Percentiles rank a stretch among this genome's conserved stretches.
phyloP scores from a whole-genome alignment of 2,329 filamentous ascomycete genomes.

The Alternaria arborescens region DNA sequence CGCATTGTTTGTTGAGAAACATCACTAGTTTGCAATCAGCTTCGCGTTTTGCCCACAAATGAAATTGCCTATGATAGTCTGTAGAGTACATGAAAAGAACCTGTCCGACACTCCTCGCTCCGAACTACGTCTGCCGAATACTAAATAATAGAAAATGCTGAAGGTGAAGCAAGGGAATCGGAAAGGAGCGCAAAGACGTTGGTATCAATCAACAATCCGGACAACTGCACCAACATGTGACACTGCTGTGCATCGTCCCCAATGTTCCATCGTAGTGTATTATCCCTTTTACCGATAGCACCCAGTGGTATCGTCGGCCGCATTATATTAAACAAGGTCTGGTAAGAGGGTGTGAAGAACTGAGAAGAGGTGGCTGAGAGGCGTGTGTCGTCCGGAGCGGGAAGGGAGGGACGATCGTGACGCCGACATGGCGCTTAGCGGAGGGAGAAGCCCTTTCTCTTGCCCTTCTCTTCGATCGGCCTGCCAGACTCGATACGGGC shows the following conservation, averaged over 20 bases:
- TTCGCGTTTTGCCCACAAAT: conserved; percentile 39
- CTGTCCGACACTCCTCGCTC: conserved; percentile 41
- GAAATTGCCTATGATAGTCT: conserved; percentile 53
- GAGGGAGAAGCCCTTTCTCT: conserved; percentile 99
- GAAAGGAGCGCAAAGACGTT: conserved; percentile 54
- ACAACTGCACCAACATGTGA: conserved; percentile 49
- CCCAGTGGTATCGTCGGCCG: conserved; percentile 52
- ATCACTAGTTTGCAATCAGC: conserved; percentile 1
- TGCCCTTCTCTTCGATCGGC: conserved; percentile 95
- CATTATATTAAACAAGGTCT: conserved; percentile 53
- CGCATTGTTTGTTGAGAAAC: conserved; percentile 1
- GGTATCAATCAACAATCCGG: conserved; percentile 55
- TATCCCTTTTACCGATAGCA: conserved; percentile 50
- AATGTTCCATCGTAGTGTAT: conserved; percentile 46
- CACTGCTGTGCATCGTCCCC: conserved; percentile 42
- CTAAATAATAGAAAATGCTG: conserved; percentile 50
- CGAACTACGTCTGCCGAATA: conserved; percentile 47
- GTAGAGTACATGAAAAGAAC: conserved; percentile 54
- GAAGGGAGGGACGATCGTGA: conserved; percentile 18
- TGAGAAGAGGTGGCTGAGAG: conserved; percentile 43
- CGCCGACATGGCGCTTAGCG: conserved; percentile 66
- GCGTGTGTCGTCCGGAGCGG: conserved; percentile 34
- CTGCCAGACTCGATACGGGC: conserved; percentile 90
- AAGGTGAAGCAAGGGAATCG: conserved; percentile 43
- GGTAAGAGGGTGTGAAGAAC: conserved; percentile 50